Percentiles rank a stretch among this genome's conserved stretches.
These are phyloP conservation scores for Copromyces sp. DNA, from an alignment of 495 filamentous ascomycete species.

Conservation along the genomic window DNA sequence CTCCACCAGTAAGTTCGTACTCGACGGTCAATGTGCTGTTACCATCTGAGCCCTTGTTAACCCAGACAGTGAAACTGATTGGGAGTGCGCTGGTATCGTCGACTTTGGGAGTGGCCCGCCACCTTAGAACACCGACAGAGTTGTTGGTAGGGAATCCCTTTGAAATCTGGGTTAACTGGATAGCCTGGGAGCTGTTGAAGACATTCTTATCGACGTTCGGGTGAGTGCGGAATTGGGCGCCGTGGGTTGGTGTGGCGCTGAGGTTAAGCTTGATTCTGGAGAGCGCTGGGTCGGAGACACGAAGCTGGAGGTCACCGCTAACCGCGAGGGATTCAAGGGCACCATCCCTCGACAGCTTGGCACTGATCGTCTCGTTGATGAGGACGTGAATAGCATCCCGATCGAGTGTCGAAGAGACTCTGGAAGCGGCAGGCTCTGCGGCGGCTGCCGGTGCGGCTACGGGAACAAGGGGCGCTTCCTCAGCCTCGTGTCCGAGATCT, in stretches of 20 bases:
- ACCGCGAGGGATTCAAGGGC: slow-evolving; percentile 72
- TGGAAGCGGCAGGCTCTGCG: slow-evolving; percentile 45
- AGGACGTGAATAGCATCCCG: slow-evolving; percentile 77
- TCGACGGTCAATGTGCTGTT: slow-evolving; percentile 83
- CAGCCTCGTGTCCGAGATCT: slow-evolving; percentile 70
- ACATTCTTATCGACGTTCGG: slow-evolving; percentile 84
- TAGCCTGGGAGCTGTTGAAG: slow-evolving; percentile 65
- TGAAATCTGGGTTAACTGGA: slow-evolving; percentile 78
- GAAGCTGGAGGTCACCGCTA: slow-evolving; percentile 81
- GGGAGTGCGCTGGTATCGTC: slow-evolving; percentile 68
- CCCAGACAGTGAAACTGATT: slow-evolving; percentile 92
- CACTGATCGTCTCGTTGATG: slow-evolving; percentile 76
- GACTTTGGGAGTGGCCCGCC: slow-evolving; percentile 65
- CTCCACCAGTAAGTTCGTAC: slow-evolving; percentile 76
- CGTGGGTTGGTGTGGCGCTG: slow-evolving; percentile 58
- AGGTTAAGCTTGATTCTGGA: slow-evolving; percentile 83
- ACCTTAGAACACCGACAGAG: slow-evolving; percentile 76
- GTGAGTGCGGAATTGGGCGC: slow-evolving; percentile 83
- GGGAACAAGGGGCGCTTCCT: slow-evolving; percentile 67
- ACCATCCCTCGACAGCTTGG: slow-evolving; percentile 79
- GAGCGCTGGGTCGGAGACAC: slow-evolving; percentile 75
- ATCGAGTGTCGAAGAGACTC: slow-evolving; percentile 55
- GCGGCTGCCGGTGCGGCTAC: slow-evolving; percentile 46
- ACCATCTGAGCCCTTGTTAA: slow-evolving; percentile 69
- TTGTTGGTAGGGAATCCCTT: slow-evolving; percentile 86